Base-by-base conservation (phyloP, 2,329 filamentous ascomycete genomes). In the Beauveria australis region DNA sequence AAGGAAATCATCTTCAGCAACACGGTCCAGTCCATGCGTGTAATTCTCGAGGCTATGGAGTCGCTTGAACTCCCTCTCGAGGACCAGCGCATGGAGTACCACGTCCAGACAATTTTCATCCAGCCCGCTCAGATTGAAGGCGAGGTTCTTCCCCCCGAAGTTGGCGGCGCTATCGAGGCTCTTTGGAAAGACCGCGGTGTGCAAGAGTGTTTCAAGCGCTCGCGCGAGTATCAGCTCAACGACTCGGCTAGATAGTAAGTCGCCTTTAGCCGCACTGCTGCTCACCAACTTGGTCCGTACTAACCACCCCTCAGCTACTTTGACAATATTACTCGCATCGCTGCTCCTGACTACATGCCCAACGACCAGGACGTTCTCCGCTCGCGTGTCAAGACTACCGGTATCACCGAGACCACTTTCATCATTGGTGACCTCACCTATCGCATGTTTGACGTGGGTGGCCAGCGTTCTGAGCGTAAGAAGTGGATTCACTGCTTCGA, bases 401-500 rank as follows among this genome's bases (percentile, higher is more conserved):
- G 92, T 87, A 96, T 97, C 72, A 96, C 92, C 37, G 92, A 96
- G 78, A 97, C 92, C 24, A 94, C 90, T 37, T 96, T 97, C 78
- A 94, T 94, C 73, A 96, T 96, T 66, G 92, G 91, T 66, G 90
- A 96, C 70, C 81, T 97, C 66, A 96, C 92, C 61, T 97, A 96
- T 80, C 87, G 92, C 67, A 96, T 97, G 92, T 96, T 96, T 77
- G 92, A 97, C 71, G 92, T 97, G 51, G 92, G 92, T 82, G 93
- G 92, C 66, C 92, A 96, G 77, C 86, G 92, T 74, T 96, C 91
- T 7, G 92, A 97, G 78, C 88, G 92, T 73, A 97, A 97, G 89
- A 97, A 97, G 85, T 97, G 92, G 92, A 97, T 97, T 69, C 92
- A 97, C 80, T 96, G 92, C 79, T 97, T 97, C 76, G 92, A 97